Evolutionary conservation across 139 green algal genomes (phyloP).

Genomic region (Parachlorella kessleri): DNA sequence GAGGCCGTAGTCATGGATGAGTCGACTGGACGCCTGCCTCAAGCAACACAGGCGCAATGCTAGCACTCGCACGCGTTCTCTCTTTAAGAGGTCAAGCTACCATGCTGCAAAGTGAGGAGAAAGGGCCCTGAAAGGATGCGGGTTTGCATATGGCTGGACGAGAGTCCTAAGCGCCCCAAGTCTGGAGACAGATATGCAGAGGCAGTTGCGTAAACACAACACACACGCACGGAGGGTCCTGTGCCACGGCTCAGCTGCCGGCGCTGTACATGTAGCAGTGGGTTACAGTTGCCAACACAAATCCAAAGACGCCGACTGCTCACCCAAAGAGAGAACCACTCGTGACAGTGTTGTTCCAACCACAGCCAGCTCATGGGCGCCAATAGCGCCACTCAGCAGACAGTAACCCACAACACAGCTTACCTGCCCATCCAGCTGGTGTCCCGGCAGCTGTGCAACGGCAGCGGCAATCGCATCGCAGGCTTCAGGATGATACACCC

Average conservation of each 20-base stretch:
- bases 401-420: too few species aligned
- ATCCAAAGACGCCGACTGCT: not conserved
- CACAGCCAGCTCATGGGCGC: not conserved
- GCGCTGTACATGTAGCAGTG: not conserved
- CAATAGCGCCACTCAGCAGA: too few species aligned
- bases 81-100: not conserved
- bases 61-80: not conserved
- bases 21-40: not conserved
- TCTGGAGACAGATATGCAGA: not conserved
- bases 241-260: not conserved
- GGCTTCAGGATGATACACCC: not conserved
- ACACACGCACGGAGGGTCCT: too few species aligned
- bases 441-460: not conserved
- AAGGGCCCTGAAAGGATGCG: not conserved
- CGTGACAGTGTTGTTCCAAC: not conserved
- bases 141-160: not conserved
- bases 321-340: not conserved
- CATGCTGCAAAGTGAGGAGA: not conserved
- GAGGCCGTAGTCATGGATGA: not conserved
- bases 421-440: slow-evolving; percentile 1
- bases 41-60: not conserved
- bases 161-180: not conserved
- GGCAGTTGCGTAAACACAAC: too few species aligned
- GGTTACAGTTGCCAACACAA: not conserved
- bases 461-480: not conserved